Conservation (phyloP, 768 basidiomycete genomes). For the Nidularia sp. region DNA sequence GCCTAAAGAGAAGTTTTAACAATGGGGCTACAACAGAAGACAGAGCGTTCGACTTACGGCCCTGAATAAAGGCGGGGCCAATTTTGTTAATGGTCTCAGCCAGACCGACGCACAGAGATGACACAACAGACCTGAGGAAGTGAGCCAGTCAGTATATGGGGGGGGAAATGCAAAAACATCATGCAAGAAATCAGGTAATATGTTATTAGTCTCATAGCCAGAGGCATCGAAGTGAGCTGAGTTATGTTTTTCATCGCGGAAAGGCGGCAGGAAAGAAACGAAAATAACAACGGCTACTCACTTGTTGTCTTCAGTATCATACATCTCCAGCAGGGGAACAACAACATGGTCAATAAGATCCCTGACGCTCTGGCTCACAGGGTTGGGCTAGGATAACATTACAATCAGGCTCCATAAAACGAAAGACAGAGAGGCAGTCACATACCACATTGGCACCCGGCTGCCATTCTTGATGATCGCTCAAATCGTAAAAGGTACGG, state of each 20-base stretch:
- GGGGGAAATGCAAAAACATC: conserved; percentile 4
- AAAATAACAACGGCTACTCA: conserved; percentile 39
- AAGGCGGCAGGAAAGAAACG: conserved; percentile 6
- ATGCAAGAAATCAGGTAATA: conserved; percentile 28
- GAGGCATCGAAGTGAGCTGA: conserved; percentile 77
- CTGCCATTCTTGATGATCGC: conserved; percentile 78
- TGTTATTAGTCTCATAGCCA: conserved; percentile 53
- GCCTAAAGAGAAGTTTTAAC: conserved; percentile 33
- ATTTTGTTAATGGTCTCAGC: conserved; percentile 90
- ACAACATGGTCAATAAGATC: conserved; percentile 77
- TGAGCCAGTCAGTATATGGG: conserved; percentile 11
- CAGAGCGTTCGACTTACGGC: conserved; percentile 44
- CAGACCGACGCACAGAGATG: conserved; percentile 81
- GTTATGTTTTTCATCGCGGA: conserved; percentile 51
- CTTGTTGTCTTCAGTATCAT: conserved; percentile 96
- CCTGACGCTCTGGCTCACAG: conserved; percentile 65
- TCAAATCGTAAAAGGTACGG: conserved; percentile 87
- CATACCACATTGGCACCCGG: conserved; percentile 62
- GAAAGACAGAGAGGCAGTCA: too few species aligned
- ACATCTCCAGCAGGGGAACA: conserved; percentile 78
- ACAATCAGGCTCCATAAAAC: too few species aligned
- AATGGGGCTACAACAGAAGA: neutral
- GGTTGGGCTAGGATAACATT: conserved; percentile 6
- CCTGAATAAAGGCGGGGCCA: conserved; percentile 82
- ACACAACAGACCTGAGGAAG: conserved; percentile 71